Percentiles rank a stretch among this genome's conserved stretches.
Evolutionary conservation across 371 early-diverging fungal species (phyloP).

Genomic region (Saksenaea vasiformis): DNA sequence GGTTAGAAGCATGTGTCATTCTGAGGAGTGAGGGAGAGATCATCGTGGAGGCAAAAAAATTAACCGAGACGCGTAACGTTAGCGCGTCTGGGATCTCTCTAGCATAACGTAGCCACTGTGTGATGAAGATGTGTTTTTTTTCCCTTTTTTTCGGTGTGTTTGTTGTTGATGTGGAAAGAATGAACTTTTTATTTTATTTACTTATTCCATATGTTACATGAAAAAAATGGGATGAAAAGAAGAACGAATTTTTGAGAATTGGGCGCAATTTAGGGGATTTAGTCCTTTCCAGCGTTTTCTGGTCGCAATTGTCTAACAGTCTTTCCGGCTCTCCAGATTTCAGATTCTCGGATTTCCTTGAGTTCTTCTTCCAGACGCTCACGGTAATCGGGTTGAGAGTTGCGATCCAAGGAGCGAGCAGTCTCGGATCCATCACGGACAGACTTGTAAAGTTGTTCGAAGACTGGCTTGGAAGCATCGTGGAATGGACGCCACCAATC

Average conservation of each 20-base stretch:
- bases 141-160: no score
- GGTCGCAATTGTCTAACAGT: constrained; percentile 89
- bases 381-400: constrained; percentile 90
- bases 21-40: neutral
- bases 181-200: no score
- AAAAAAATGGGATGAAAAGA: no score
- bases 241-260: no score
- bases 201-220: no score
- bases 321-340: constrained; percentile 79
- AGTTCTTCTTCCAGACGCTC: constrained; percentile 90
- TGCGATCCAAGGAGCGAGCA: constrained; percentile 85
- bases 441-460: constrained; percentile 86
- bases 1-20: neutral
- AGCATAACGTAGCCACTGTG: no score
- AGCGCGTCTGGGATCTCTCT: no score
- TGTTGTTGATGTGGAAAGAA: no score
- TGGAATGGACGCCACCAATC: constrained; percentile 97
- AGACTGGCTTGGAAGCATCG: constrained; percentile 92
- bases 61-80: no score
- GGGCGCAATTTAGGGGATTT: constrained; percentile 8
- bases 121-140: no score
- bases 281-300: constrained; percentile 63
- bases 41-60: no score
- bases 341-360: constrained; percentile 73
- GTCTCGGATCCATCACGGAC: constrained; percentile 92